Percentiles rank a stretch among this genome's conserved stretches.
Evolutionary conservation across 192 early-diverging fungal genomes (phyloP).

Genomic region (Coemansia sp.): DNA sequence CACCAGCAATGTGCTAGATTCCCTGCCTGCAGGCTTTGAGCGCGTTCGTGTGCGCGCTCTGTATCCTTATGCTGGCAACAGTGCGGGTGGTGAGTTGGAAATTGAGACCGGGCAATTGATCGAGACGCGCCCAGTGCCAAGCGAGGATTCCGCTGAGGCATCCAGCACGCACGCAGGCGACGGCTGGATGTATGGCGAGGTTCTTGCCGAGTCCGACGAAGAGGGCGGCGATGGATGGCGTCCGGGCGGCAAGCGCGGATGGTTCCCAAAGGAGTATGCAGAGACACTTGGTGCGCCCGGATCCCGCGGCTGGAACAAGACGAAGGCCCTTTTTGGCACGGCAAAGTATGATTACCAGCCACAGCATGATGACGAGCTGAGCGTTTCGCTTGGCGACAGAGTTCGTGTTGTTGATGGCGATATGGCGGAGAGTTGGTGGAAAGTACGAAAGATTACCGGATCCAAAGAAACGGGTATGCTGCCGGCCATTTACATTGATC

Average conservation of each 20-base stretch:
- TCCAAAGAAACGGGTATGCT: slow-evolving; percentile 28
- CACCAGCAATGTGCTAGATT: background rate
- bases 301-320: slow-evolving; percentile 44
- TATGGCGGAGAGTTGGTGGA: slow-evolving; percentile 52
- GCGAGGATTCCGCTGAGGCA: background rate
- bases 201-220: slow-evolving; percentile 19
- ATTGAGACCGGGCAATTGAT: slow-evolving; percentile 40
- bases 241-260: slow-evolving; percentile 27
- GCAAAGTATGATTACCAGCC: slow-evolving; percentile 50
- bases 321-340: slow-evolving; percentile 33
- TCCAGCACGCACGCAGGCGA: slow-evolving; percentile 22
- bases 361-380: slow-evolving; percentile 49
- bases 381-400: slow-evolving; percentile 25
- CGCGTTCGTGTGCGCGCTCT: slow-evolving; percentile 31
- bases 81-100: slow-evolving; percentile 18
- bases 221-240: slow-evolving; percentile 41
- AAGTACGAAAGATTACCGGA: slow-evolving; percentile 21
- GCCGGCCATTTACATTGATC: slow-evolving; percentile 50
- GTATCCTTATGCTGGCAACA: slow-evolving; percentile 32
- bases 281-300: slow-evolving; percentile 37
- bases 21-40: slow-evolving; percentile 11
- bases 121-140: slow-evolving; percentile 28
- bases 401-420: slow-evolving; percentile 49
- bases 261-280: slow-evolving; percentile 47
- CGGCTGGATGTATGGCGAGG: slow-evolving; percentile 49